Percentiles rank a stretch among this genome's conserved stretches.
phyloP scores from a whole-genome alignment of 108 stramenopile species.

The Parietichytrium sp. region DNA sequence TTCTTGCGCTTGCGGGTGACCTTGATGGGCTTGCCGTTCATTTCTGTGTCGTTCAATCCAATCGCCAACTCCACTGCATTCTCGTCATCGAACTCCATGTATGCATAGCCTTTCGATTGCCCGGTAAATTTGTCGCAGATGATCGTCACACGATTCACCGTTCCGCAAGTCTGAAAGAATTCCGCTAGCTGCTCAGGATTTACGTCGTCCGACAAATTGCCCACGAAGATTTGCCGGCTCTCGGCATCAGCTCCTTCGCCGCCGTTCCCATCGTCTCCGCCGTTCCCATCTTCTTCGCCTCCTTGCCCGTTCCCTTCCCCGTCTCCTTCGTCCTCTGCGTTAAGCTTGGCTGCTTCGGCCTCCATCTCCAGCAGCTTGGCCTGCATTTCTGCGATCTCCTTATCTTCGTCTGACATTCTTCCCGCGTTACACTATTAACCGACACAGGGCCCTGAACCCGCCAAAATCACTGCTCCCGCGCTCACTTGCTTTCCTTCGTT shows the following conservation, averaged over 20 bases:
- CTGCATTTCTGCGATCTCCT: constrained; percentile 21
- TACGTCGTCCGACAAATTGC: constrained; percentile 92
- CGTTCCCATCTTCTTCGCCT: background rate
- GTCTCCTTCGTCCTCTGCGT: background rate
- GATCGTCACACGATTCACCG: constrained; percentile 94
- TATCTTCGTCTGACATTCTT: background rate
- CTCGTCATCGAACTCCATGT: constrained; percentile 68
- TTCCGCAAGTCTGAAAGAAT: constrained; percentile 91
- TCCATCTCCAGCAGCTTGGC: constrained; percentile 39
- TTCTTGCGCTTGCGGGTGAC: constrained; percentile 82
- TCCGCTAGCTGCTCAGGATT: constrained; percentile 88
- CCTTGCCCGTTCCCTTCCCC: background rate
- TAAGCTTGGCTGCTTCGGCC: constrained; percentile 32
- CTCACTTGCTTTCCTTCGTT: too few relatives aligned
- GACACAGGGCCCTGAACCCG: too few relatives aligned
- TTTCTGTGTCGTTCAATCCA: constrained; percentile 84
- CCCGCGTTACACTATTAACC: too few relatives aligned
- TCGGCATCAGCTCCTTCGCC: background rate
- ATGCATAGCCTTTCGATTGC: constrained; percentile 76
- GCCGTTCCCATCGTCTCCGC: background rate
- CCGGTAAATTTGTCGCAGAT: constrained; percentile 93
- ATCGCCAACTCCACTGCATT: constrained; percentile 85
- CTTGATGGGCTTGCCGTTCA: constrained; percentile 87
- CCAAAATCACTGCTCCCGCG: too few relatives aligned
- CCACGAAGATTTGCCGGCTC: constrained; percentile 74